phyloP scores from a whole-genome alignment of 2,329 filamentous ascomycete genomes.

The Coniella lustricola region DNA sequence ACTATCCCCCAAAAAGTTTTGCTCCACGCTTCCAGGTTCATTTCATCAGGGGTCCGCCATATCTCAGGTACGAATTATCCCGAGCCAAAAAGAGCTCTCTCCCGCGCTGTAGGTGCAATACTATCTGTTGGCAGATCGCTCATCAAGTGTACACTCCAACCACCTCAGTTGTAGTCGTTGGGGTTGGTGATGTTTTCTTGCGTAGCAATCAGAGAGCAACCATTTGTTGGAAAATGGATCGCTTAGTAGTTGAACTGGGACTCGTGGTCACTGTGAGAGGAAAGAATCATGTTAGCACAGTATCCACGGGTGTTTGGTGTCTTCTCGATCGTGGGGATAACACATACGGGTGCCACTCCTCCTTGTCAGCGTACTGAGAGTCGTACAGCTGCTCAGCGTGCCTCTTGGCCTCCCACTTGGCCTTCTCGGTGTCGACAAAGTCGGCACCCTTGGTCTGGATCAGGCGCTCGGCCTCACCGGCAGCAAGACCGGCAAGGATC shows the following conservation, averaged over 20 bases:
- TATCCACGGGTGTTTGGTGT: not conserved
- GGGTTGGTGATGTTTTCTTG: not conserved
- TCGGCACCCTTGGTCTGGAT: constrained; percentile 64
- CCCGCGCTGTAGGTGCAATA: constrained; percentile 3
- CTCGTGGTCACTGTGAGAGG: constrained; percentile 10
- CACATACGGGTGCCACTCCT: constrained; percentile 52
- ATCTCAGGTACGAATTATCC: constrained; percentile 10
- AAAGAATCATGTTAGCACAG: too few species aligned
- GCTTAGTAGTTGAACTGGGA: constrained; percentile 12
- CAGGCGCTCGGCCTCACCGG: constrained; percentile 69
- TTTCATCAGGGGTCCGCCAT: constrained; percentile 14
- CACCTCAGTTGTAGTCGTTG: not conserved
- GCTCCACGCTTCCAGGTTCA: constrained; percentile 8
- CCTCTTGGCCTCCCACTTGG: constrained; percentile 51
- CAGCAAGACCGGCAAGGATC: constrained; percentile 63
- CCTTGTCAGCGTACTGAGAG: constrained; percentile 47
- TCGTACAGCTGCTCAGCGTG: constrained; percentile 56
- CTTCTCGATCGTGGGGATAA: not conserved
- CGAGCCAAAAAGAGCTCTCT: too few species aligned
- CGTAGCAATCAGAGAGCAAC: not conserved
- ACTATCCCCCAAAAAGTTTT: constrained; percentile 10
- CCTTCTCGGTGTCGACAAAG: constrained; percentile 48
- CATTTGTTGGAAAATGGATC: not conserved
- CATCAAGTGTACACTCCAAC: too few species aligned
- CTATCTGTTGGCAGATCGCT: too few species aligned